Conservation (phyloP, 2,329 filamentous ascomycete species). For the Dothiorella sarmentorum region DNA sequence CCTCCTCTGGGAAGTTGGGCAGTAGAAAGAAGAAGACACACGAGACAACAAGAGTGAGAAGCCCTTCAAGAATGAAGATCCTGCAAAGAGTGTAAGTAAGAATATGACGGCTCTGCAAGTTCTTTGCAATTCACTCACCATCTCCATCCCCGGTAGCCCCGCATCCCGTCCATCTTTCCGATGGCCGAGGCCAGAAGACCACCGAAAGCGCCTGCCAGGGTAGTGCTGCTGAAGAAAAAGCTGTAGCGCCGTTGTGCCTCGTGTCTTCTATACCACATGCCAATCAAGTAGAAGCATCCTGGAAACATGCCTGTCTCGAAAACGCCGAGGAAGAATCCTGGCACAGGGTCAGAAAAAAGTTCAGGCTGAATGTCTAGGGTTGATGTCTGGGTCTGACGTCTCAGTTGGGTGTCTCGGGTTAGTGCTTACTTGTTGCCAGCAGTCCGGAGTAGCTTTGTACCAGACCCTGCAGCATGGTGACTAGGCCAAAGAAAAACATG, state of each 20-base stretch:
- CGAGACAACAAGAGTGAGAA: constrained; percentile 43
- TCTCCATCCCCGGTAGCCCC: constrained; percentile 69
- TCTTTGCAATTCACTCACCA: too few relatives aligned
- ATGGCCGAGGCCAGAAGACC: constrained; percentile 82
- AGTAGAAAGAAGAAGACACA: constrained; percentile 48
- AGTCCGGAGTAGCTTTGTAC: constrained; percentile 75
- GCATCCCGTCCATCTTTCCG: constrained; percentile 75
- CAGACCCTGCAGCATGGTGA: constrained; percentile 72
- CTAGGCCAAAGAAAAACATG: constrained; percentile 80
- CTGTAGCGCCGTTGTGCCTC: constrained; percentile 91
- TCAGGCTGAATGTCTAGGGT: too few relatives aligned
- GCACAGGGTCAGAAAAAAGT: neutral
- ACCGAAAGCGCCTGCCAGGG: constrained; percentile 78
- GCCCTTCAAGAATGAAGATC: constrained; percentile 69
- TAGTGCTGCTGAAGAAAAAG: constrained; percentile 87
- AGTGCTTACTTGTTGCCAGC: constrained; percentile 56
- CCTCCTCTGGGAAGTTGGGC: constrained; percentile 49
- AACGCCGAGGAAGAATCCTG: constrained; percentile 71
- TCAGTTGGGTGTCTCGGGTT: too few relatives aligned
- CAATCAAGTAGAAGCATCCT: constrained; percentile 48
- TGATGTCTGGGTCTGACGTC: too few relatives aligned
- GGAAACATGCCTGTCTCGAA: constrained; percentile 59
- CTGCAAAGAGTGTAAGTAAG: neutral
- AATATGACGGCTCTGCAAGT: too few relatives aligned
- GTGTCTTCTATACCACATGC: constrained; percentile 71